These are phyloP conservation scores for Sclerotinia subarctica DNA, from an alignment of 2,329 filamentous ascomycete species.

Conservation along the genomic window DNA sequence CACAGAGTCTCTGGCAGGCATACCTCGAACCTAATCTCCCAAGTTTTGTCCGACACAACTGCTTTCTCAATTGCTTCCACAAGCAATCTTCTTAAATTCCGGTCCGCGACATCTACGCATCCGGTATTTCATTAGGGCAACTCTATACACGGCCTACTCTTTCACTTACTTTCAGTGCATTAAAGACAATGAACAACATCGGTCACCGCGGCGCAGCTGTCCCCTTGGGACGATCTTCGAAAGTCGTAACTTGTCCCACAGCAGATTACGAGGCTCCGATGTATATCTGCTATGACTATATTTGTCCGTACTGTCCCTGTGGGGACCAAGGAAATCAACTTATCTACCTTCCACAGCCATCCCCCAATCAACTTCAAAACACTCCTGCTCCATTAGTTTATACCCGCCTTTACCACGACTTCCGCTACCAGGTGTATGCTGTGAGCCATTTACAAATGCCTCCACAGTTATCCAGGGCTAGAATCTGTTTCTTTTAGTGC, in stretches of 20 bases:
- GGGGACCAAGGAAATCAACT: not conserved
- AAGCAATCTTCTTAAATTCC: not conserved
- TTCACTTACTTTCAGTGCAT: not conserved
- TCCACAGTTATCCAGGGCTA: not conserved
- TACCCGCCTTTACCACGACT: not conserved
- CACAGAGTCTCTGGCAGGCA: not conserved
- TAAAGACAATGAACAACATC: not conserved
- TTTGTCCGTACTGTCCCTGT: not conserved
- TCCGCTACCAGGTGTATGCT: not conserved
- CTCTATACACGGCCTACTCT: not conserved
- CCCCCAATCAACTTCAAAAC: not conserved
- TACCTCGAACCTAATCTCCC: too few species aligned
- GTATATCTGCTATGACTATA: not conserved
- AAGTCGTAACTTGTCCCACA: not conserved
- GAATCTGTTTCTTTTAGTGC: slow-evolving; percentile 10
- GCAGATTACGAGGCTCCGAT: not conserved
- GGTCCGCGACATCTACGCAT: not conserved
- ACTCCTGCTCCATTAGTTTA: not conserved
- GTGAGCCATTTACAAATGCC: not conserved
- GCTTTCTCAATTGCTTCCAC: not conserved
- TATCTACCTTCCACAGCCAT: not conserved
- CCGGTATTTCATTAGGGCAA: not conserved
- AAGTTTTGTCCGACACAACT: not conserved
- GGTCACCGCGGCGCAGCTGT: not conserved
- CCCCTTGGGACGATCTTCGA: not conserved